Evolutionary conservation across 371 early-diverging fungal species (phyloP), one percentile per base, ranked within the genome.

Genomic region (Mucor indicus): DNA sequence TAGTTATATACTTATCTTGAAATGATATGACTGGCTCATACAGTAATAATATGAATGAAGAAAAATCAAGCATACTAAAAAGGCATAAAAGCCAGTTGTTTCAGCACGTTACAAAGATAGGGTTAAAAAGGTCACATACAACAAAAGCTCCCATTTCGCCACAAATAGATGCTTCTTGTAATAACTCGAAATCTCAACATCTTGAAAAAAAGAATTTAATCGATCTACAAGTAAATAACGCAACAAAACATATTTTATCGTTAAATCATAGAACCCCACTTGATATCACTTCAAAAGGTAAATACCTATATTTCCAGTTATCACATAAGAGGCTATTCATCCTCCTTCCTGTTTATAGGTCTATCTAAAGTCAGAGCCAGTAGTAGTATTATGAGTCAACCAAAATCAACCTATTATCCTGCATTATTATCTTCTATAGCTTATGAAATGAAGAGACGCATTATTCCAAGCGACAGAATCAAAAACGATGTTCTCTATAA

Each of bases 371-470:
- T 11, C 17, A 16, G 21, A 38, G 13, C 5, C 5, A 27, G 11
- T 7, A 5, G 11, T 27, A 27, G 11, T 27, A 27, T 5, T 11
- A 27, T 9, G n/a, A 3, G 15, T 12, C 5, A 29, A 11, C 0
- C 4, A 4, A 29, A 20, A 36, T 13, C 55, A 30, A 10, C 12
- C 4, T 42, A 50, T 27, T 87, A 91, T 46, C 89, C 91, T 1
- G 92, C 91, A 1, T 65, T 92, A 48, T 75, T 93, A 11, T 89
- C 90, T 9, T 69, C 80, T 38, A 85, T 93, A 6, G 91, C 92
- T 3, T 73, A 69, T 35, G 83, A 81, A 15, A 86, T 94, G 59
- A 74, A 78, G 13, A 61, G 67, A 32, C 58, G 75, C 13, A 63
- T 75, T 12, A 65, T 66, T 13, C 42, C 60, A 16, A 59, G 62